These are phyloP conservation scores for Aspergillus viridinutans DNA, from an alignment of 2,329 filamentous ascomycete species.

Conservation along the genomic window DNA sequence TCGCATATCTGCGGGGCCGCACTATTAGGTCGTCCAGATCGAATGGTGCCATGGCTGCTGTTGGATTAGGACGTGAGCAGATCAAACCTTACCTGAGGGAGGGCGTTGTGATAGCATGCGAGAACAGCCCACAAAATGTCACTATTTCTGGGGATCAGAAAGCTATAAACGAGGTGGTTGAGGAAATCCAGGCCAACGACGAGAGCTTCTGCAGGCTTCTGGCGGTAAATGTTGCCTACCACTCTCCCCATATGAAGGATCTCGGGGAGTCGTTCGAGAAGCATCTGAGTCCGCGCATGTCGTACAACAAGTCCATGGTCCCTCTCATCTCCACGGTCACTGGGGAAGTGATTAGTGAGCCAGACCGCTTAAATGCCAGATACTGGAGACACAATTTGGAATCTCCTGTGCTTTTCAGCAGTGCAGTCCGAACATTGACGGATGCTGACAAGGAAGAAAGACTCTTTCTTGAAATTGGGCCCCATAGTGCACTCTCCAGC, in stretches of 20 bases:
- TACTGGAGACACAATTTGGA: constrained; percentile 8
- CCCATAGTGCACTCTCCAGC: no score
- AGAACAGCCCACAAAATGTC: constrained; percentile 35
- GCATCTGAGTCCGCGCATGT: no score
- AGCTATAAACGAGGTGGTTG: constrained; percentile 17
- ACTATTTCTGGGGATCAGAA: constrained; percentile 34
- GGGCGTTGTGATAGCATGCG: constrained; percentile 28
- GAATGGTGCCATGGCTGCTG: constrained; percentile 18
- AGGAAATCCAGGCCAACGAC: constrained; percentile 10
- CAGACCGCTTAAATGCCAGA: background rate
- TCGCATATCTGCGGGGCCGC: constrained; percentile 5
- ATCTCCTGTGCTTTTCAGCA: constrained; percentile 1
- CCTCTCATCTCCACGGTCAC: background rate
- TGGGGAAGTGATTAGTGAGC: no score
- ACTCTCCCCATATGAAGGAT: constrained; percentile 22
- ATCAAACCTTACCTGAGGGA: constrained; percentile 4
- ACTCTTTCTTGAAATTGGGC: no score
- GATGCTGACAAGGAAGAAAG: no score
- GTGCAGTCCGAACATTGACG: background rate
- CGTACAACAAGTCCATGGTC: no score
- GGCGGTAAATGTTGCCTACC: constrained; percentile 21
- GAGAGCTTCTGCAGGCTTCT: constrained; percentile 18
- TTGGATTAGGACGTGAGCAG: constrained; percentile 9
- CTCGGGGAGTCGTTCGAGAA: background rate
- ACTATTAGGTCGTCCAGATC: background rate